These are phyloP conservation scores for Kurtzmaniella quercitrusa DNA, from an alignment of 1,139 yeast species.

Conservation along the genomic window DNA sequence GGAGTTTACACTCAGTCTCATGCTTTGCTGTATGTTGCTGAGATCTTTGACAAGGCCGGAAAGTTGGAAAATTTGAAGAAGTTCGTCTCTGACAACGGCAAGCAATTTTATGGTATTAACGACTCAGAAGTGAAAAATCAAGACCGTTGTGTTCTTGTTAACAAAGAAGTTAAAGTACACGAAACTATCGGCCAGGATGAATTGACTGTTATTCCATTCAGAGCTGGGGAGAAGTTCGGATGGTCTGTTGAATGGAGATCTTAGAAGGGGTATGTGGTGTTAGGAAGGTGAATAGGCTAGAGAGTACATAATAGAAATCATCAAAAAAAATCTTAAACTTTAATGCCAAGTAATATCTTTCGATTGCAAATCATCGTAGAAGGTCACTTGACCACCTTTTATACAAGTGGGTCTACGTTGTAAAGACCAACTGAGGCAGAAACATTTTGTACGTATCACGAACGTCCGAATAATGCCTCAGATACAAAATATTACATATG, in stretches of 20 bases:
- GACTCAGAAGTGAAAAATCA: slow-evolving; percentile 36
- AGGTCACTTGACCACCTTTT: too few relatives aligned
- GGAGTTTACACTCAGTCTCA: slow-evolving; percentile 92
- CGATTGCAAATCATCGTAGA: too few relatives aligned
- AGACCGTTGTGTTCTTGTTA: slow-evolving; percentile 50
- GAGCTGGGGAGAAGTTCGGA: slow-evolving; percentile 68
- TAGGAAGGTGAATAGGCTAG: background rate
- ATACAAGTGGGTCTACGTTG: too few relatives aligned
- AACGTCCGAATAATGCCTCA: too few relatives aligned
- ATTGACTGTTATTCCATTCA: slow-evolving; percentile 79
- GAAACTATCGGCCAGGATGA: slow-evolving; percentile 46
- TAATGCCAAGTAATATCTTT: too few relatives aligned
- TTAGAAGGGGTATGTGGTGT: slow-evolving; percentile 1
- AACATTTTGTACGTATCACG: too few relatives aligned
- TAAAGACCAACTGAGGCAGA: too few relatives aligned
- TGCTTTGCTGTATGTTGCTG: slow-evolving; percentile 80
- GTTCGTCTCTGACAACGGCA: slow-evolving; percentile 76
- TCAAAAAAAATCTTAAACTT: too few relatives aligned
- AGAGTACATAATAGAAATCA: background rate
- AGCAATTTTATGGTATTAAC: slow-evolving; percentile 58
- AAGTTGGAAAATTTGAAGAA: slow-evolving; percentile 61
- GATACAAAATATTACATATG: too few relatives aligned
- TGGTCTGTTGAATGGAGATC: slow-evolving; percentile 79
- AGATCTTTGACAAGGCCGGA: slow-evolving; percentile 67
- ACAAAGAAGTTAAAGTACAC: slow-evolving; percentile 53